Conservation (phyloP, 129 eudicot genomes). For the Arctium minus region DNA sequence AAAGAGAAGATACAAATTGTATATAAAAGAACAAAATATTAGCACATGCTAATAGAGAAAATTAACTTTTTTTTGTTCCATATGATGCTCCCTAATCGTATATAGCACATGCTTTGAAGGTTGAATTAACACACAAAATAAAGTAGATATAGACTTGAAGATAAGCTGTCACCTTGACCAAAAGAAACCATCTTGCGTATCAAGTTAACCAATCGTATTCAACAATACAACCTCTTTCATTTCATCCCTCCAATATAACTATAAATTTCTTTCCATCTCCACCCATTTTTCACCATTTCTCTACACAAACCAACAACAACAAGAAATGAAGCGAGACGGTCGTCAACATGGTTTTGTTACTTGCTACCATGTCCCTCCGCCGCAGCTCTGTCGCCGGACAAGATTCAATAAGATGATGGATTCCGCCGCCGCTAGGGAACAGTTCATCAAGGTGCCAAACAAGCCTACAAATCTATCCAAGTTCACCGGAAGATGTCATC, state of each 20-base stretch:
- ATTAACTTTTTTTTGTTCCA: too few relatives aligned
- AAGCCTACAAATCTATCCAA: slow-evolving; percentile 80
- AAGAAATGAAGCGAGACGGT: slow-evolving; percentile 54
- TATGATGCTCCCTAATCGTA: too few relatives aligned
- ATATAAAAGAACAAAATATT: too few relatives aligned
- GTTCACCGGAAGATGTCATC: slow-evolving; percentile 57
- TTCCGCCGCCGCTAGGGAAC: slow-evolving; percentile 47
- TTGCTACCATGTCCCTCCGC: slow-evolving; percentile 23
- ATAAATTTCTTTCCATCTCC: slow-evolving; percentile 5
- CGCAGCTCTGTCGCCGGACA: slow-evolving; percentile 4
- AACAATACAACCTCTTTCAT: slow-evolving; percentile 22
- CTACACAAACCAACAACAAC: slow-evolving; percentile 4
- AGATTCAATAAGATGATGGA: slow-evolving; percentile 15
- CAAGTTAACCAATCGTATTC: slow-evolving; percentile 23
- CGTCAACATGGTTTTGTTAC: slow-evolving; percentile 61
- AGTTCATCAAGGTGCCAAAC: slow-evolving; percentile 40
- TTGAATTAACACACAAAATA: neutral
- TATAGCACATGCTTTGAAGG: neutral
- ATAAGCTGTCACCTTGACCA: slow-evolving; percentile 15
- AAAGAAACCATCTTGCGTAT: slow-evolving; percentile 24
- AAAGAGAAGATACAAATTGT: too few relatives aligned
- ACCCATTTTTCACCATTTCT: slow-evolving; percentile 11
- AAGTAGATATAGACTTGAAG: neutral
- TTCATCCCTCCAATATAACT: slow-evolving; percentile 2
- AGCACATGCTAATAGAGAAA: too few relatives aligned